phyloP scores from a whole-genome alignment of 345 rosid species.

The Brassica nigra region DNA sequence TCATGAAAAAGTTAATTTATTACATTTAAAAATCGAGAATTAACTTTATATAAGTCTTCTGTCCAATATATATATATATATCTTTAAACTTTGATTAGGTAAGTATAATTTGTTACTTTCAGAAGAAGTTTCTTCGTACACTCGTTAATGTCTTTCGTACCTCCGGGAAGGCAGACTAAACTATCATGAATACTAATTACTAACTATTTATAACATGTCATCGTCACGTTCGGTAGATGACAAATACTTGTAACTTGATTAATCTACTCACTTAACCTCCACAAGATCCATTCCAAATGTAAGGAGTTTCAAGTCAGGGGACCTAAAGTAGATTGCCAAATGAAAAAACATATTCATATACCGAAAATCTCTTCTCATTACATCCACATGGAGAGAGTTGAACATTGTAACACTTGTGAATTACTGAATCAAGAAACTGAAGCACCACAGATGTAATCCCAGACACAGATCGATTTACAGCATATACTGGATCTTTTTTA shows the following conservation, averaged over 20 bases:
- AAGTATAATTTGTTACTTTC: background rate
- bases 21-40: background rate
- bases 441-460: background rate
- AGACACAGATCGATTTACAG: conserved; percentile 27
- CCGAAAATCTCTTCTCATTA: conserved; percentile 27
- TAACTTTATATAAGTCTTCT: background rate
- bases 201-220: background rate
- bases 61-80: background rate
- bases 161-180: background rate
- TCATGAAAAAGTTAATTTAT: background rate
- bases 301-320: background rate
- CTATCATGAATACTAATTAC: background rate
- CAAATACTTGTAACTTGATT: background rate
- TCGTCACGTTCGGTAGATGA: background rate
- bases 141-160: background rate
- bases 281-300: background rate
- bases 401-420: conserved; percentile 24
- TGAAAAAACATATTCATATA: background rate
- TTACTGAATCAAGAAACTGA: conserved; percentile 6
- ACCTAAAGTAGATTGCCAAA: conserved; percentile 13
- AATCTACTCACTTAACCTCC: conserved; percentile 9
- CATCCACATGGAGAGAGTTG: conserved; percentile 27
- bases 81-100: background rate
- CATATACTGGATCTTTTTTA: conserved; percentile 10
- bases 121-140: background rate